Evolutionary conservation across 768 basidiomycete species (phyloP).

Genomic region (Tephrocybe sp.): DNA sequence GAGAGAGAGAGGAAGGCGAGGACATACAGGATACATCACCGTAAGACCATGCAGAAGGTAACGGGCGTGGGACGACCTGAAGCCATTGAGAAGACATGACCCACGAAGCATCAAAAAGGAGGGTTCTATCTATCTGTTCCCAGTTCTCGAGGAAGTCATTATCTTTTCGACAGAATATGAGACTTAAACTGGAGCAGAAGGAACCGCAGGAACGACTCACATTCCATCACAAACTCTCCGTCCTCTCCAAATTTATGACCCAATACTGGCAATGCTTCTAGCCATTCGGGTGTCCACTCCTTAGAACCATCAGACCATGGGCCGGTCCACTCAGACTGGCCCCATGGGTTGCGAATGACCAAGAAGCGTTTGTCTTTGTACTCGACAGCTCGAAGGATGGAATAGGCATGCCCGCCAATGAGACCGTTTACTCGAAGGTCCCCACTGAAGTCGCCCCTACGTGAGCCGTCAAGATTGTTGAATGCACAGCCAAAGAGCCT

Average conservation of each 20-base stretch:
- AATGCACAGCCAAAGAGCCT: too few relatives aligned
- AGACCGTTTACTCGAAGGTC: slow-evolving; percentile 37
- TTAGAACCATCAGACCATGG: too few relatives aligned
- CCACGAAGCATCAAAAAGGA: slow-evolving; percentile 50
- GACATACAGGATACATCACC: slow-evolving; percentile 3
- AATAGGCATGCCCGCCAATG: slow-evolving; percentile 43
- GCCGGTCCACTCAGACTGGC: slow-evolving; percentile 45
- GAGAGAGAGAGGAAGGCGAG: background rate
- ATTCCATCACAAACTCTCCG: slow-evolving; percentile 53
- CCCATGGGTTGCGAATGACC: slow-evolving; percentile 54
- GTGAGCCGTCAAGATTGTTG: too few relatives aligned
- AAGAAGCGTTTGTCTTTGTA: slow-evolving; percentile 47
- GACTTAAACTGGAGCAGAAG: too few relatives aligned
- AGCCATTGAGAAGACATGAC: too few relatives aligned
- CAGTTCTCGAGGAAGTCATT: slow-evolving; percentile 46
- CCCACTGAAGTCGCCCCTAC: background rate
- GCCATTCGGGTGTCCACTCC: slow-evolving; percentile 54
- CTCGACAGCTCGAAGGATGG: slow-evolving; percentile 45
- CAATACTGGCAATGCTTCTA: slow-evolving; percentile 37
- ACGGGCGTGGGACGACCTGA: slow-evolving; percentile 34
- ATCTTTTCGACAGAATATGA: too few relatives aligned
- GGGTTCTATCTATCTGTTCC: slow-evolving; percentile 41
- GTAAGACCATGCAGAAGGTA: slow-evolving; percentile 32
- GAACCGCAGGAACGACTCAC: too few relatives aligned
- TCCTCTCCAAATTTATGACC: slow-evolving; percentile 47